Evolutionary conservation across 2,329 filamentous ascomycete species (phyloP), one percentile per base, ranked within the genome.

Genomic region (Colletotrichum melonis): DNA sequence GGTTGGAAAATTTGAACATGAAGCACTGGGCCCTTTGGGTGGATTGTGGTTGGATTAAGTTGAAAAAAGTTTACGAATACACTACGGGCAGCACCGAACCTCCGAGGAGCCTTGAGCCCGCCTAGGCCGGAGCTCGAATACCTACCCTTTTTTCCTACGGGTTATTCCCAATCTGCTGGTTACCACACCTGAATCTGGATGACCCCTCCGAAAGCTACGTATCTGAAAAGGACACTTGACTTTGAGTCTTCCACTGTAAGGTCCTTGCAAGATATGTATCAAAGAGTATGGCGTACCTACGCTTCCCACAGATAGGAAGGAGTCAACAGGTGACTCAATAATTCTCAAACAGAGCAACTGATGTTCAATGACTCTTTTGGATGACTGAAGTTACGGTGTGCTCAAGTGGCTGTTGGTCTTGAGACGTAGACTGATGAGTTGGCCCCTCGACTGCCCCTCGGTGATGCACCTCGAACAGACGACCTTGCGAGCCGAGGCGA

Each of bases 11-110:
- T 32, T 70, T 60, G 32, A 16, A 67, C 32, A 28, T 63, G 56
- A 38, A 57, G 58, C 38, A 14, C 28, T 56, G 28, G 64, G 30
- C 57, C 63, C 49, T 63, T 72, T 65, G 38, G 16, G 49, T 28
- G 24, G 16, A 62, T 38, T 62, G 59, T 49, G 32, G 38, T 59
- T 24, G 59, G 59, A 60, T 46, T 49, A 19, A 57, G 14, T 59
- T 54, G 38, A 32, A 59, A 38, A 38, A 49, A 22, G 9, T 12
- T 49, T 9, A 49, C 42, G 42, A 49, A 49, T 22, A 49, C 8
- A 49, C 42, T 58, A 55, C 64, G 64, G 49, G 14, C 67, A 73
- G 32, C 66, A 63, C 59, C 70, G 70, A 73, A 35, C 26, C 64
- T 72, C 69, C 46, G 69, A 54, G 42, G 16, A 38, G 35, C 7